phyloP scores from a whole-genome alignment of 2,329 filamentous ascomycete genomes.

The Plenodomus tracheiphilus region DNA sequence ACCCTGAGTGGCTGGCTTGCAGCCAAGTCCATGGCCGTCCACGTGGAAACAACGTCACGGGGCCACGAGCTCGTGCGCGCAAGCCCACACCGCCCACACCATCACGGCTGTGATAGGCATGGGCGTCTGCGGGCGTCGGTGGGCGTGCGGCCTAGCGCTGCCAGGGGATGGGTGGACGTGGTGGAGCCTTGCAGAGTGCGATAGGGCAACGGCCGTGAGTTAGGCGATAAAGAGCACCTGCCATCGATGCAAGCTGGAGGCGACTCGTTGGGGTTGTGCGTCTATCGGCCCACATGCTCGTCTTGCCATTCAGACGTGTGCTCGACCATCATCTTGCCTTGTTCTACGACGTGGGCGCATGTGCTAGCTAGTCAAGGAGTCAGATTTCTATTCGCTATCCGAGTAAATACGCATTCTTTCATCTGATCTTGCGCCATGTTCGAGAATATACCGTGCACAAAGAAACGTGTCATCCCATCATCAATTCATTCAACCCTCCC shows the following conservation, averaged over 20 bases:
- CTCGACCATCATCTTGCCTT: too few relatives aligned
- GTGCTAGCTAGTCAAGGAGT: neutral
- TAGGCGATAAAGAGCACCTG: neutral
- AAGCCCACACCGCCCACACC: neutral
- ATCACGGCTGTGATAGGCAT: neutral
- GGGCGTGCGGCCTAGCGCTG: neutral
- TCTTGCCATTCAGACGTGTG: too few relatives aligned
- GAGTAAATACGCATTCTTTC: neutral
- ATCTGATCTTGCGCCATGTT: neutral
- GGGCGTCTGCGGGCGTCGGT: neutral
- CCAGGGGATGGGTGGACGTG: neutral
- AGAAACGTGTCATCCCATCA: conserved; percentile 8
- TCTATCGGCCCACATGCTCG: too few relatives aligned
- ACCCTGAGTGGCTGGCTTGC: neutral
- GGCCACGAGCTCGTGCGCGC: neutral
- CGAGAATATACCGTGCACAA: neutral
- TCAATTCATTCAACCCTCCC: neutral
- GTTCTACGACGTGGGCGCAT: too few relatives aligned
- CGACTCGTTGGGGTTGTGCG: neutral
- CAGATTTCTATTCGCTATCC: neutral
- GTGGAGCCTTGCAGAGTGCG: neutral
- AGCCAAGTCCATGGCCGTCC: neutral
- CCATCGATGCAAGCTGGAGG: neutral
- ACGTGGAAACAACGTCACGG: neutral
- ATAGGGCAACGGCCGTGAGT: neutral